Evolutionary conservation across 371 early-diverging fungal species (phyloP).

Genomic region (Mucor piriformis): DNA sequence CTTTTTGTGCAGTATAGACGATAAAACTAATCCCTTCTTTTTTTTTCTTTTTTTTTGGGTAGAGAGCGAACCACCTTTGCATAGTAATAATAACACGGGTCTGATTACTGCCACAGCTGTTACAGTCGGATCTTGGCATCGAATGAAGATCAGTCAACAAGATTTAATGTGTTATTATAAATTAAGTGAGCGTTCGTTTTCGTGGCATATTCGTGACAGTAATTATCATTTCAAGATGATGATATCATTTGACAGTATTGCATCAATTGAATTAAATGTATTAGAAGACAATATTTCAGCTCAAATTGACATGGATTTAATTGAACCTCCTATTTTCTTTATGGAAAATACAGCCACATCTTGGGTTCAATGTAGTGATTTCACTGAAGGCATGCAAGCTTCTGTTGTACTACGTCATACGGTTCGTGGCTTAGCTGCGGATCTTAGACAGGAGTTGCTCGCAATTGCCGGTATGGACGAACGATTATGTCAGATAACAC

Average conservation of each 20-base stretch:
- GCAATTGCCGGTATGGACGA: constrained; percentile 39
- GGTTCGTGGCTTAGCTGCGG: constrained; percentile 59
- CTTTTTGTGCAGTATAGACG: neutral
- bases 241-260: constrained; percentile 44
- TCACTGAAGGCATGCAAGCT: constrained; percentile 78
- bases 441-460: constrained; percentile 55
- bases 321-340: constrained; percentile 66
- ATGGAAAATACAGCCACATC: constrained; percentile 46
- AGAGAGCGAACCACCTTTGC: constrained; percentile 25
- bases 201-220: constrained; percentile 74
- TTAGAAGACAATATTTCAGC: constrained; percentile 50
- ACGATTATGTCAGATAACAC: constrained; percentile 37
- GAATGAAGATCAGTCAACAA: constrained; percentile 61
- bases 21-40: no score
- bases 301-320: constrained; percentile 62
- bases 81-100: constrained; percentile 3
- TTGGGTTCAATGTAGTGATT: constrained; percentile 79
- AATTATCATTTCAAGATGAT: constrained; percentile 76
- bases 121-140: constrained; percentile 78
- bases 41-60: neutral
- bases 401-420: constrained; percentile 65
- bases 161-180: constrained; percentile 68
- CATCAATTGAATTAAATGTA: constrained; percentile 31
- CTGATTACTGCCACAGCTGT: constrained; percentile 57
- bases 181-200: constrained; percentile 56